These are phyloP conservation scores for Westerdykella sp. DNA, from an alignment of 2,329 filamentous ascomycete species.

Conservation along the genomic window DNA sequence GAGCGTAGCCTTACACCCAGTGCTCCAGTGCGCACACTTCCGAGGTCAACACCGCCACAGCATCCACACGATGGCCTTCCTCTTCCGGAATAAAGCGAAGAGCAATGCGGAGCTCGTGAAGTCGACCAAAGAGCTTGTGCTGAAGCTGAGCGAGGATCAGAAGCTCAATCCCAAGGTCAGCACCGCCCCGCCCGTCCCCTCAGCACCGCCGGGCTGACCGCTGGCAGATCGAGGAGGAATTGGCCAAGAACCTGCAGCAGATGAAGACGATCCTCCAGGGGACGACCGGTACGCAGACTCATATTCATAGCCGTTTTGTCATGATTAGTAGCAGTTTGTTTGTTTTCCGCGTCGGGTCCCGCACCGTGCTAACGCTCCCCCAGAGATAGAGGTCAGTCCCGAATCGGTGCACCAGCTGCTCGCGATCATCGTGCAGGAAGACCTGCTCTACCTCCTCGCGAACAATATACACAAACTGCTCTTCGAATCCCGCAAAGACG, in stretches of 20 bases:
- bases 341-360: not conserved
- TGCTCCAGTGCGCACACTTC: slow-evolving; percentile 7
- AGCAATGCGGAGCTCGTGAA: slow-evolving; percentile 56
- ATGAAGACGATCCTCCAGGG: slow-evolving; percentile 94
- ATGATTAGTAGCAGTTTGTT: not conserved
- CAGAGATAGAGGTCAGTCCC: slow-evolving; percentile 79
- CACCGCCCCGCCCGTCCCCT: slow-evolving; percentile 2
- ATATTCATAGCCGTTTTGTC: not conserved
- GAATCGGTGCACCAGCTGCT: slow-evolving; percentile 86
- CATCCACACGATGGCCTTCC: slow-evolving; percentile 56
- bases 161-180: slow-evolving; percentile 52
- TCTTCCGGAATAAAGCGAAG: slow-evolving; percentile 60
- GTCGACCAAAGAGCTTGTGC: slow-evolving; percentile 58
- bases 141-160: slow-evolving; percentile 52
- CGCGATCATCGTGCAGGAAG: slow-evolving; percentile 77
- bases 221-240: slow-evolving; percentile 70
- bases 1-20: too few relatives aligned
- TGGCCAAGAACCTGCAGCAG: slow-evolving; percentile 76
- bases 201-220: slow-evolving; percentile 13
- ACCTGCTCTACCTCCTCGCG: slow-evolving; percentile 78
- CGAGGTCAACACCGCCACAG: slow-evolving; percentile 7
- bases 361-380: slow-evolving; percentile 9
- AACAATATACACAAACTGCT: slow-evolving; percentile 76
- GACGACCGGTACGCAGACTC: slow-evolving; percentile 62
- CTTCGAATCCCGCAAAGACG: slow-evolving; percentile 94